Percentiles rank a stretch among this genome's conserved stretches.
phyloP scores from a whole-genome alignment of 225 moss, liverwort and hornwort species.

The Pleurozium schreberi region DNA sequence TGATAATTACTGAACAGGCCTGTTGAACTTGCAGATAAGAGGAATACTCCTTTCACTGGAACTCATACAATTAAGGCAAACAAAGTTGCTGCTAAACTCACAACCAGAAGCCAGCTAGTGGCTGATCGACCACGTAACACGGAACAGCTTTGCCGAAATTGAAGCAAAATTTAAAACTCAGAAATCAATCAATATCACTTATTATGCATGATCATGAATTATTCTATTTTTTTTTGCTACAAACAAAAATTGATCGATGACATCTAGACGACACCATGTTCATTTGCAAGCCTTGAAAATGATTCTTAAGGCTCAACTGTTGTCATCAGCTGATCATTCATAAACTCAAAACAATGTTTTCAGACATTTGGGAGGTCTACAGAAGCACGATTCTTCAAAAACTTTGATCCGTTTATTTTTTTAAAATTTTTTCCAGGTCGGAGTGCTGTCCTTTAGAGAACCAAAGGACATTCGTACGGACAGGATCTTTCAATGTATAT shows the following conservation, averaged over 20 bases:
- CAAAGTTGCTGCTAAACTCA: not conserved
- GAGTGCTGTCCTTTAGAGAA: not conserved
- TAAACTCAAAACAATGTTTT: not conserved
- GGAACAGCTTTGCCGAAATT: not conserved
- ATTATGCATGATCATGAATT: not conserved
- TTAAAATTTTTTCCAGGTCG: too few species aligned
- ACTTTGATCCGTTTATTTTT: not conserved
- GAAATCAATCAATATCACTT: not conserved
- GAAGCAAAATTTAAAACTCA: not conserved
- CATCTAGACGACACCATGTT: not conserved
- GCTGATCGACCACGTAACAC: not conserved
- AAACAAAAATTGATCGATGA: not conserved
- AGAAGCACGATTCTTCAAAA: not conserved
- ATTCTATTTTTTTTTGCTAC: too few species aligned
- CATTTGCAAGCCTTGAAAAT: not conserved
- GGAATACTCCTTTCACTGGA: not conserved
- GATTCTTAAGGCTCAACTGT: not conserved
- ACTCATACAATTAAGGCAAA: not conserved
- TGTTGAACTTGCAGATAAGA: not conserved
- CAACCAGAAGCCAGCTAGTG: not conserved
- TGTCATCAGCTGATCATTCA: not conserved
- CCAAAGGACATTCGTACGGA: not conserved
- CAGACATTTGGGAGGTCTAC: not conserved
- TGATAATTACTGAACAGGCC: not conserved
- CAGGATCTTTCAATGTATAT: not conserved